A percentile compares a stretch with the other conserved stretches of the same genome.
Conservation (phyloP, 73 alveolate genomes). For the Paramecium sexaurelia region DNA sequence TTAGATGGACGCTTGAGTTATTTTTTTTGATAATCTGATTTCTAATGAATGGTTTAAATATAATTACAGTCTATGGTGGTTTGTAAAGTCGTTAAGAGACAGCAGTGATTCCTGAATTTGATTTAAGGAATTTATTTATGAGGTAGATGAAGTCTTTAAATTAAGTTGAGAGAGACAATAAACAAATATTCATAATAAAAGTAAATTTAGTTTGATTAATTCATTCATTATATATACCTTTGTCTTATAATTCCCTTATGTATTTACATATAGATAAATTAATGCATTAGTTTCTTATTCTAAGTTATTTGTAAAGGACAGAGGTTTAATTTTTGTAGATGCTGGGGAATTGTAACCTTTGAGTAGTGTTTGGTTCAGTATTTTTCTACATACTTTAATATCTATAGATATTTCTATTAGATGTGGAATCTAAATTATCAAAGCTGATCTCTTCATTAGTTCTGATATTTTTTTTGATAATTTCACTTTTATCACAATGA, state of each 20-base stretch:
- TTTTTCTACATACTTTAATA: background rate
- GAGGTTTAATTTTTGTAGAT: background rate
- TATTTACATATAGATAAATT: background rate
- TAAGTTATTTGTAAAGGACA: background rate
- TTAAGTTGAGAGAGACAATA: background rate
- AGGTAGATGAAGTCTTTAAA: background rate
- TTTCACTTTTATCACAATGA: conserved; percentile 3
- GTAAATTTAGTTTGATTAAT: background rate
- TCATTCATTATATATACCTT: background rate
- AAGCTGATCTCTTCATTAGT: background rate
- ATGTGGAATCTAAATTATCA: background rate
- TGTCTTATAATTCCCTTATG: background rate
- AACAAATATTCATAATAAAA: conserved; percentile 22
- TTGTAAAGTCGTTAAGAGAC: background rate
- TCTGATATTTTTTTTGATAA: background rate
- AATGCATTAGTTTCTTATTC: background rate
- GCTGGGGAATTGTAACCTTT: background rate
- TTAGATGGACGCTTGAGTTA: background rate
- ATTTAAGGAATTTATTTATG: background rate
- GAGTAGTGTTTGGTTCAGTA: background rate
- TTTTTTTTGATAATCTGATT: conserved; percentile 6
- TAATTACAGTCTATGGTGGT: background rate
- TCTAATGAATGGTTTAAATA: background rate
- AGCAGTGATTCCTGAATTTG: background rate
- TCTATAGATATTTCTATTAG: background rate